Percentiles rank a stretch among this genome's conserved stretches.
These are phyloP conservation scores for Aspergillus sp. DNA, from an alignment of 2,329 filamentous ascomycete species.

Conservation along the genomic window DNA sequence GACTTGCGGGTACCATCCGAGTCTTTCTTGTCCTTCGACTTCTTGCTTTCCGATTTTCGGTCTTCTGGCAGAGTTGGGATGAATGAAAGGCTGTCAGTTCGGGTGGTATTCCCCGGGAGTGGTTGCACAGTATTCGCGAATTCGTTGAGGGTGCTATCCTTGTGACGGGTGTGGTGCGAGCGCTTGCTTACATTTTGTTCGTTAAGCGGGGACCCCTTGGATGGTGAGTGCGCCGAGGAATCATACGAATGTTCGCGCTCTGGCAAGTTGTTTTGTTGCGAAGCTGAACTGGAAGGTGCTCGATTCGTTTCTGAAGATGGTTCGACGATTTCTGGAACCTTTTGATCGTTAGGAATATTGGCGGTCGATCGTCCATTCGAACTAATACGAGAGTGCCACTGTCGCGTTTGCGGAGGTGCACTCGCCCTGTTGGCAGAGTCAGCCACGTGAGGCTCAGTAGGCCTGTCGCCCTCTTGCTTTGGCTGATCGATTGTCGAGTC, in stretches of 20 bases:
- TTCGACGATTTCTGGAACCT: constrained; percentile 57
- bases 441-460: constrained; percentile 16
- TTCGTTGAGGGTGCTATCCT: constrained; percentile 53
- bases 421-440: constrained; percentile 28
- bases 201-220: constrained; percentile 28
- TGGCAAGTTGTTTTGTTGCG: constrained; percentile 37
- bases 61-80: constrained; percentile 74
- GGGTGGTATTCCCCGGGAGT: constrained; percentile 63
- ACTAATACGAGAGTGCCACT: constrained; percentile 54
- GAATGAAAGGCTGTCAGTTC: constrained; percentile 74
- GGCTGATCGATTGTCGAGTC: constrained; percentile 22
- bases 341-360: constrained; percentile 43
- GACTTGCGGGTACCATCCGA: constrained; percentile 69
- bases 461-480: constrained; percentile 20
- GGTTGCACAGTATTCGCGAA: constrained; percentile 62
- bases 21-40: constrained; percentile 62
- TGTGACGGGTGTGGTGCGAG: constrained; percentile 25
- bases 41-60: constrained; percentile 67
- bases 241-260: constrained; percentile 50
- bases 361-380: constrained; percentile 54
- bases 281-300: constrained; percentile 18
- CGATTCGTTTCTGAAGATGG: constrained; percentile 45
- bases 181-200: constrained; percentile 28
- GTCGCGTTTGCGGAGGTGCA: constrained; percentile 35
- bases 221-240: constrained; percentile 43